phyloP scores from a whole-genome alignment of 2,329 filamentous ascomycete genomes.

The Helotiales sp. region DNA sequence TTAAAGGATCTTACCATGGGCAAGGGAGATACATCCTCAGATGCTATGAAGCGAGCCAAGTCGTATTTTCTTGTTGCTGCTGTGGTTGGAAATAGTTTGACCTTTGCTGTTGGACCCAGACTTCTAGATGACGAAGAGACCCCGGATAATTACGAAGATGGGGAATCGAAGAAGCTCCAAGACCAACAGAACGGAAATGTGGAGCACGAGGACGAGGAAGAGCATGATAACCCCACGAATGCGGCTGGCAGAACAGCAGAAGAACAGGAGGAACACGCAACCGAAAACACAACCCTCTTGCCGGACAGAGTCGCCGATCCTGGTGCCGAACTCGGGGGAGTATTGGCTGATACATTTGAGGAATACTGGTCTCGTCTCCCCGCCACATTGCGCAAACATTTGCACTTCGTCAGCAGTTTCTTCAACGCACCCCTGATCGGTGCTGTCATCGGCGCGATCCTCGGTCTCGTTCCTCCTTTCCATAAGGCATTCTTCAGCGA shows the following conservation, averaged over 20 bases:
- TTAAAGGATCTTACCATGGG: slow-evolving; percentile 52
- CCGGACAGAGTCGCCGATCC: slow-evolving; percentile 21
- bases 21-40: slow-evolving; percentile 47
- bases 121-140: slow-evolving; percentile 51
- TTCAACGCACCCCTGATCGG: slow-evolving; percentile 66
- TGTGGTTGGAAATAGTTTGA: slow-evolving; percentile 65
- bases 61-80: slow-evolving; percentile 69
- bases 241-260: slow-evolving; percentile 36
- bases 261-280: slow-evolving; percentile 35
- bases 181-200: slow-evolving; percentile 26
- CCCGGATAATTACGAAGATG: slow-evolving; percentile 33
- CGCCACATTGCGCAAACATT: slow-evolving; percentile 36
- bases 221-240: slow-evolving; percentile 35
- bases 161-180: slow-evolving; percentile 31
- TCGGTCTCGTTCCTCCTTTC: slow-evolving; percentile 63
- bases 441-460: slow-evolving; percentile 58
- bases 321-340: not conserved
- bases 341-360: not conserved
- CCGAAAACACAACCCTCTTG: slow-evolving; percentile 33
- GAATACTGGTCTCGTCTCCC: slow-evolving; percentile 30
- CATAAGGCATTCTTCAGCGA: slow-evolving; percentile 65
- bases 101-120: slow-evolving; percentile 64
- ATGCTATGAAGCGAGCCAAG: slow-evolving; percentile 61
- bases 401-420: slow-evolving; percentile 49
- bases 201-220: slow-evolving; percentile 33